phyloP scores from a whole-genome alignment of 345 rosid species.

The Murraya koenigii region DNA sequence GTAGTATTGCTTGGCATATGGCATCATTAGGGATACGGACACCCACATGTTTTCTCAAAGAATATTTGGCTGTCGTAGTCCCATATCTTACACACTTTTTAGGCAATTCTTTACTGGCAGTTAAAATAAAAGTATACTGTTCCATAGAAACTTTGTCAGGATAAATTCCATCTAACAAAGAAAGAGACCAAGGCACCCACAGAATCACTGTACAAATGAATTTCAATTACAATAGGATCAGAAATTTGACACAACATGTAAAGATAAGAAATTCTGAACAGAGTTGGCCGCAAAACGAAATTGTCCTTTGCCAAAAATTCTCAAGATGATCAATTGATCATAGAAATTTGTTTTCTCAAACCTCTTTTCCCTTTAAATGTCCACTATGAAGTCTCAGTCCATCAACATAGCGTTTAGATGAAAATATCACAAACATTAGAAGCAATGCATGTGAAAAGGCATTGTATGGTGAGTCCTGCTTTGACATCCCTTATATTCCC shows the following conservation, averaged over 20 bases:
- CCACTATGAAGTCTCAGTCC: background rate
- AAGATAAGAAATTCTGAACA: constrained; percentile 1
- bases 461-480: constrained; percentile 3
- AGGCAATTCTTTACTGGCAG: constrained; percentile 92
- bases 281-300: background rate
- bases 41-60: constrained; percentile 76
- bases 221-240: background rate
- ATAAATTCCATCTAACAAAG: background rate
- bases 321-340: constrained; percentile 1
- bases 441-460: constrained; percentile 4
- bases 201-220: background rate
- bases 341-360: constrained; percentile 11
- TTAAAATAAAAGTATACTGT: constrained; percentile 95
- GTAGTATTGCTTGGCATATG: constrained; percentile 74
- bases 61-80: constrained; percentile 66
- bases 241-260: background rate
- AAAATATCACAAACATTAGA: background rate
- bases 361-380: background rate
- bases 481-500: background rate
- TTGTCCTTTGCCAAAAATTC: background rate
- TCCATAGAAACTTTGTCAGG: constrained; percentile 17
- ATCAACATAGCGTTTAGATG: background rate
- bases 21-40: constrained; percentile 85
- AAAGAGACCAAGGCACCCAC: background rate
- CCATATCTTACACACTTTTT: constrained; percentile 78